These are phyloP conservation scores for Cadophora gregata DNA, from an alignment of 2,329 filamentous ascomycete genomes.

Conservation along the genomic window DNA sequence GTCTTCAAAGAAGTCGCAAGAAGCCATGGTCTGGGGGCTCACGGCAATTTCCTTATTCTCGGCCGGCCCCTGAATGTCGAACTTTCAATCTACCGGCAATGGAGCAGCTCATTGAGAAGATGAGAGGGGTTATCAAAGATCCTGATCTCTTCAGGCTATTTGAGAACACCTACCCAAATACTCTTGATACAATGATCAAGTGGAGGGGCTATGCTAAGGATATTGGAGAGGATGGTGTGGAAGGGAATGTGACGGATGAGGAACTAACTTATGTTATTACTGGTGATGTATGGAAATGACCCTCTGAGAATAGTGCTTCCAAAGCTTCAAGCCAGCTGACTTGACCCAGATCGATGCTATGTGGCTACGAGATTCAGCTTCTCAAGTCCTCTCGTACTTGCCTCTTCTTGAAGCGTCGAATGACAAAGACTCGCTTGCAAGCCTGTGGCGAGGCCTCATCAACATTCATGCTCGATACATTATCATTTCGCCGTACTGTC, in stretches of 20 bases:
- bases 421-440: slow-evolving; percentile 64
- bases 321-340: slow-evolving; percentile 14
- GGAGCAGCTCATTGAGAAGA: slow-evolving; percentile 74
- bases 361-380: slow-evolving; percentile 87
- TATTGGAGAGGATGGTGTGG: slow-evolving; percentile 42
- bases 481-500: slow-evolving; percentile 80
- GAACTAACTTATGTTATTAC: slow-evolving; percentile 67
- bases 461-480: slow-evolving; percentile 74
- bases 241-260: slow-evolving; percentile 53
- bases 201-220: slow-evolving; percentile 67
- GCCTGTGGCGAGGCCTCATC: slow-evolving; percentile 72
- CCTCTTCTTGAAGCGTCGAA: slow-evolving; percentile 63
- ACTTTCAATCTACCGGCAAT: slow-evolving; percentile 80
- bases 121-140: slow-evolving; percentile 74
- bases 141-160: slow-evolving; percentile 76
- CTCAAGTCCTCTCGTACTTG: slow-evolving; percentile 74
- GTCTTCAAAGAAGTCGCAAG: slow-evolving; percentile 34
- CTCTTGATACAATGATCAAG: slow-evolving; percentile 73
- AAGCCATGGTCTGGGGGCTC: slow-evolving; percentile 57
- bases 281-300: slow-evolving; percentile 48
- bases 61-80: slow-evolving; percentile 76
- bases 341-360: slow-evolving; percentile 69
- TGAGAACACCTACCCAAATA: slow-evolving; percentile 76
- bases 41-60: slow-evolving; percentile 78
- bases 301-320: background rate